A percentile compares a stretch with the other conserved stretches of the same genome.
These are phyloP conservation scores for Arthrobotrys sphaeroides DNA, from an alignment of 2,329 filamentous ascomycete genomes.

Conservation along the genomic window DNA sequence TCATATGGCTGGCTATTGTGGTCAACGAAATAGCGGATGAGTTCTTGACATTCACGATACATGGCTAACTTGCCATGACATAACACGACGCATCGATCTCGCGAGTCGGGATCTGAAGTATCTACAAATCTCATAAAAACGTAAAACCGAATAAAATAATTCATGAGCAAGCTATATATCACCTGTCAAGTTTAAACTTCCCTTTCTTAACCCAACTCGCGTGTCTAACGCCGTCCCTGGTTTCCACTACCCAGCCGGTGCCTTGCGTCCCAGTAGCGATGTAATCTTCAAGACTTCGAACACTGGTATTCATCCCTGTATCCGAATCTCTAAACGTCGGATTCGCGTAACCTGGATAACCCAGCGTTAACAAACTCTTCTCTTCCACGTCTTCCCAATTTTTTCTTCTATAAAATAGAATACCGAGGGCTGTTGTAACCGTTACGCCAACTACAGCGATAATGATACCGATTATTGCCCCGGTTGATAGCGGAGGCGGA, in stretches of 20 bases:
- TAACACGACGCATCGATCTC: no score
- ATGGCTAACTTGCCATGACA: no score
- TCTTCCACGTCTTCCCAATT: background rate
- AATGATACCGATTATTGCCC: background rate
- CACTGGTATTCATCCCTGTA: background rate
- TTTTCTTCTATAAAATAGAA: background rate
- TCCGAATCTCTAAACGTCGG: background rate
- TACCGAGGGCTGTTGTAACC: background rate
- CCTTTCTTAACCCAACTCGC: background rate
- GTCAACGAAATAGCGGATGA: no score
- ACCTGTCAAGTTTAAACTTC: constrained; percentile 7
- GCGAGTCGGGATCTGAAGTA: no score
- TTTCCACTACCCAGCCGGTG: background rate
- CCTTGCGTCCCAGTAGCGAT: background rate
- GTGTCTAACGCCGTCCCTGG: constrained; percentile 1
- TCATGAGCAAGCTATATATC: background rate
- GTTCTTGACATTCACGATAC: no score
- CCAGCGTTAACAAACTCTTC: background rate
- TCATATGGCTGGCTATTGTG: no score
- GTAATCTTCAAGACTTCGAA: constrained; percentile 5
- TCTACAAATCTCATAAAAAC: background rate
- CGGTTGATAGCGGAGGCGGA: background rate
- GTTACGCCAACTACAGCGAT: background rate
- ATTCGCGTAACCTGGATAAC: background rate
- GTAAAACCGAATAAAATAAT: background rate